Base-by-base conservation (phyloP, 768 basidiomycete species). In the Leccinellum luteum region DNA sequence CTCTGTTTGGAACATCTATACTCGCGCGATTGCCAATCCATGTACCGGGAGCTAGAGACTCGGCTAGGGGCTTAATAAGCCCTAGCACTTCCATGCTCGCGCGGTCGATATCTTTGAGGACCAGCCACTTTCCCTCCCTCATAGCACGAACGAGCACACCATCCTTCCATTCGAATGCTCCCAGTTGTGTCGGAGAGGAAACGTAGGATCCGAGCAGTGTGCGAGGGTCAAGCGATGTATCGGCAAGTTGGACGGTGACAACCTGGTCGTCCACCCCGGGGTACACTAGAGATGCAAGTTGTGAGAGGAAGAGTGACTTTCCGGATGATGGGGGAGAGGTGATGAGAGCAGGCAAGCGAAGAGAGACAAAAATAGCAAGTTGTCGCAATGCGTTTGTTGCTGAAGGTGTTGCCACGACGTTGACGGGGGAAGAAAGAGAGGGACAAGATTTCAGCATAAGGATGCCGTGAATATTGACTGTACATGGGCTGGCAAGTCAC, bases 91-190 rank as follows among this genome's bases (percentile, higher is more conserved):
- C 97, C 58, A 78, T 86, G 61, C 91, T 92, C 17, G 88, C 96
- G 48, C 87, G 82, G 72, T 99, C 97, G 43, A 98, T 84, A 67
- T 98, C 93, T 68, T 97, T 87, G 48, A 99, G 81, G 10, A 98
- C 85, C 3, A 98, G 78, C 95, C 95, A 98, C 68, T 85, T 84
- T 3, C 97, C 97, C 65, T 92, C 87, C 43, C 85, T 81, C 81
- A 98, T 87, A 1, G 95, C 88, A 38, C 90, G 88, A 10, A 95
- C 86, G 34, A 99, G 78, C 0, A 94, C 87, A 6, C 97, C 97
- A 61, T 98, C 94, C 73, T 89, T 92, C 92, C 95, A 99, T 64
- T 96, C 92, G 64, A 99, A 99, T 2, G 84, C 85, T 6, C 96
- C 96, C 0, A 93, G 86, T 25, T 82, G 82, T 2, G 81, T 85